phyloP scores from a whole-genome alignment of 2,329 filamentous ascomycete species.

The Thielaviopsis euricoi region DNA sequence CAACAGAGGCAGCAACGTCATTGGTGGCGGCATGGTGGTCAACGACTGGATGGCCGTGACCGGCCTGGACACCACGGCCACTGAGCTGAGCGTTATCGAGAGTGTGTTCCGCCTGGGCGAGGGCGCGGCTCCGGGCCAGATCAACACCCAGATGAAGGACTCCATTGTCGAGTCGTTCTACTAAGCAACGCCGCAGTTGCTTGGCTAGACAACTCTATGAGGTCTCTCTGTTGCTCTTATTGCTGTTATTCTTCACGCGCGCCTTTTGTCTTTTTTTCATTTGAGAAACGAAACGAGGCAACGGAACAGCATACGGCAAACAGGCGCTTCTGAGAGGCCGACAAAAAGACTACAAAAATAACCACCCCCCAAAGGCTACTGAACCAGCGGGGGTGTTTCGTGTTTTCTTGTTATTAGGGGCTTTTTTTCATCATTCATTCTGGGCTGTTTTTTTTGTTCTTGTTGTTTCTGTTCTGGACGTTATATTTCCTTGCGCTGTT shows the following conservation, averaged over 20 bases:
- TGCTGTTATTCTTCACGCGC: background rate
- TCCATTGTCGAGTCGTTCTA: slow-evolving; percentile 99
- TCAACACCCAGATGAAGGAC: slow-evolving; percentile 81
- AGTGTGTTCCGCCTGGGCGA: slow-evolving; percentile 90
- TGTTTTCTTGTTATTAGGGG: background rate
- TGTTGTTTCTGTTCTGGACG: background rate
- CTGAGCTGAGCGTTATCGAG: slow-evolving; percentile 90
- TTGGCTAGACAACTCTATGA: background rate
- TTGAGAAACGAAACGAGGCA: background rate
- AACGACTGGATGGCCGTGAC: slow-evolving; percentile 93
- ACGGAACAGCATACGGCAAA: background rate
- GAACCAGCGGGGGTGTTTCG: background rate
- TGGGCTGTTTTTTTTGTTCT: background rate
- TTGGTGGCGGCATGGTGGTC: slow-evolving; percentile 93
- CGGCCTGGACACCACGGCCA: slow-evolving; percentile 82
- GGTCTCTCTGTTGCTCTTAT: background rate
- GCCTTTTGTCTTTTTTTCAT: background rate
- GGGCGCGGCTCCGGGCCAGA: slow-evolving; percentile 59
- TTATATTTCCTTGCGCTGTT: background rate
- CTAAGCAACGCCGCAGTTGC: slow-evolving; percentile 28
- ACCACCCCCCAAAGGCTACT: background rate
- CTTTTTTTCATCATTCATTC: background rate
- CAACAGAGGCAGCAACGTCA: slow-evolving; percentile 82
- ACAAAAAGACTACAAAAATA: slow-evolving; percentile 1
- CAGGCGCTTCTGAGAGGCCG: background rate